These are phyloP conservation scores for Coprinellus micaceus DNA, from an alignment of 768 basidiomycete species.

Conservation along the genomic window DNA sequence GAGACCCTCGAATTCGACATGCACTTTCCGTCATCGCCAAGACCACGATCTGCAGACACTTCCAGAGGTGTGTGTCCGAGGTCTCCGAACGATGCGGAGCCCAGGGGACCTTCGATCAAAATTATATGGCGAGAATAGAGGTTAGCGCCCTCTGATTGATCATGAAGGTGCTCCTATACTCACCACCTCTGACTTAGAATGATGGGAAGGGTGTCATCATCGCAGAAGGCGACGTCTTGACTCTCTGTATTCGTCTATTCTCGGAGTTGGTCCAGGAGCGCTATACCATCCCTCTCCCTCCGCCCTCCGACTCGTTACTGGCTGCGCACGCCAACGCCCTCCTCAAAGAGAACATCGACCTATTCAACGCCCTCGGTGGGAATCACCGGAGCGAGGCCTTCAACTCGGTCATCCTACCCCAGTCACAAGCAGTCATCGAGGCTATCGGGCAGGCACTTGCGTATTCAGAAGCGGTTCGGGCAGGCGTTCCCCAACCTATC, in stretches of 20 bases:
- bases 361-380: slow-evolving; percentile 33
- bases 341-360: slow-evolving; percentile 42
- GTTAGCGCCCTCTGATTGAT: slow-evolving; percentile 25
- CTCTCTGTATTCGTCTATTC: slow-evolving; percentile 53
- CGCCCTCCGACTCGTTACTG: slow-evolving; percentile 47
- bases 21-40: slow-evolving; percentile 56
- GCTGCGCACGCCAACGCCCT: slow-evolving; percentile 46
- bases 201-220: slow-evolving; percentile 57
- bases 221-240: slow-evolving; percentile 52
- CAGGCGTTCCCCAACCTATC: slow-evolving; percentile 43
- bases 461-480: slow-evolving; percentile 48
- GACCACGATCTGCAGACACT: slow-evolving; percentile 50
- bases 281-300: slow-evolving; percentile 49
- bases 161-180: slow-evolving; percentile 1
- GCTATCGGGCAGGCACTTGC: slow-evolving; percentile 64
- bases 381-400: slow-evolving; percentile 50
- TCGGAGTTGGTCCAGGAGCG: slow-evolving; percentile 56
- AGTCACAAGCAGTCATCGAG: slow-evolving; percentile 49
- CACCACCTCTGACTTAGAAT: slow-evolving; percentile 28
- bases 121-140: slow-evolving; percentile 55
- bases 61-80: slow-evolving; percentile 46
- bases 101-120: slow-evolving; percentile 62
- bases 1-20: slow-evolving; percentile 48
- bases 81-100: slow-evolving; percentile 66
- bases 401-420: slow-evolving; percentile 53